Conservation (phyloP, 805 yeast genomes). For the Henningerozyma blattae region DNA sequence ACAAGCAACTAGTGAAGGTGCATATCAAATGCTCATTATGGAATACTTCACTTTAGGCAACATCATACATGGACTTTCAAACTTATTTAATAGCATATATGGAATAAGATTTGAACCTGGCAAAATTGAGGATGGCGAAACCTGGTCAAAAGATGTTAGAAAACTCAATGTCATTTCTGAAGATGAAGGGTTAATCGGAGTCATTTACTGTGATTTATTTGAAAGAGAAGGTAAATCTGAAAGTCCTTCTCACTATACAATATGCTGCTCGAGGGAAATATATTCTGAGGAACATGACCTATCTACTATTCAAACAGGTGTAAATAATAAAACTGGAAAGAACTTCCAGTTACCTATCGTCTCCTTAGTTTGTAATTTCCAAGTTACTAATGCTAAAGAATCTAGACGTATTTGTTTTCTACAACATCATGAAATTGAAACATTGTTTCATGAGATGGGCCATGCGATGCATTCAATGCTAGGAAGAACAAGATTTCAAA, state of each 20-base stretch:
- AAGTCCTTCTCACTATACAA: conserved; percentile 91
- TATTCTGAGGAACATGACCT: conserved; percentile 40
- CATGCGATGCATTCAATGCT: conserved; percentile 98
- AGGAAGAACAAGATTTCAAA: conserved; percentile 82
- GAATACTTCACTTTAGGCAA: conserved; percentile 71
- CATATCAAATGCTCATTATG: not conserved
- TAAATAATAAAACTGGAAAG: conserved; percentile 27
- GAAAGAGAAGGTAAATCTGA: conserved; percentile 64
- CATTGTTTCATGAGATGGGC: conserved; percentile 97
- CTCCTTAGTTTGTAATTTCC: conserved; percentile 78
- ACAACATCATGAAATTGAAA: conserved; percentile 72
- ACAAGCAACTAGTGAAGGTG: not conserved
- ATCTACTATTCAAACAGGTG: conserved; percentile 24
- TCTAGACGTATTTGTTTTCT: conserved; percentile 41
- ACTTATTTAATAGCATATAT: conserved; percentile 57
- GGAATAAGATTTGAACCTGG: conserved; percentile 68
- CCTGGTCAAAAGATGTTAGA: conserved; percentile 82
- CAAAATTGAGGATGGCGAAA: conserved; percentile 55
- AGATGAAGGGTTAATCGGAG: conserved; percentile 54
- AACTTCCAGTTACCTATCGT: conserved; percentile 79
- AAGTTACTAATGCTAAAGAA: conserved; percentile 26
- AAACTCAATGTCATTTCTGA: conserved; percentile 66
- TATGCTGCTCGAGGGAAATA: conserved; percentile 81
- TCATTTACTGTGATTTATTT: conserved; percentile 80
- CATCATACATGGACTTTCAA: conserved; percentile 71